Percentiles rank a stretch among this genome's conserved stretches.
phyloP scores from a whole-genome alignment of 495 filamentous ascomycete genomes.

The Trichoderma erinaceum region DNA sequence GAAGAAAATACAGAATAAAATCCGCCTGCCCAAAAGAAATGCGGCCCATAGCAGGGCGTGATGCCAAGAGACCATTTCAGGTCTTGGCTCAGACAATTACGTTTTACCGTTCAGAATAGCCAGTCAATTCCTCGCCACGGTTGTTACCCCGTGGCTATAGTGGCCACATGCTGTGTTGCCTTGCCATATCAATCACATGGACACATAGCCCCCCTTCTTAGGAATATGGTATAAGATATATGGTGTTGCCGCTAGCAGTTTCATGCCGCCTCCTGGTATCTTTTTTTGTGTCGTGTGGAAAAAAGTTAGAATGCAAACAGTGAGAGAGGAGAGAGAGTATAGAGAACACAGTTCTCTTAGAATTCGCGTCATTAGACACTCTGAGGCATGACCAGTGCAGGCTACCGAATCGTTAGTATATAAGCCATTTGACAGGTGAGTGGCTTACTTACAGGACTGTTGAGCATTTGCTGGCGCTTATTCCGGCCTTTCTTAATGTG shows the following conservation, averaged over 20 bases:
- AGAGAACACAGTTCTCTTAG: neutral
- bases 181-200: conserved; percentile 7
- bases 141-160: conserved; percentile 3
- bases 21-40: neutral
- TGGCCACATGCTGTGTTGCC: conserved; percentile 8
- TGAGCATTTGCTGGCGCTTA: conserved; percentile 82
- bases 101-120: neutral
- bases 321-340: neutral
- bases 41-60: neutral
- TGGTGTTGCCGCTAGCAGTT: neutral
- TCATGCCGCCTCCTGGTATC: neutral
- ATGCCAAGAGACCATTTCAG: conserved; percentile 8
- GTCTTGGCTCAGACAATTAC: conserved; percentile 11
- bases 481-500: conserved; percentile 98
- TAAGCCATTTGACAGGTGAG: conserved; percentile 16
- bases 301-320: neutral
- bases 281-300: neutral
- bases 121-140: conserved; percentile 3
- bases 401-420: conserved; percentile 27
- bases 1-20: neutral
- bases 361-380: conserved; percentile 37
- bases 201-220: neutral
- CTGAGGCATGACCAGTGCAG: conserved; percentile 43
- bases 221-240: conserved; percentile 7
- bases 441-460: conserved; percentile 71